phyloP scores from a whole-genome alignment of 108 stramenopile species.

The Cylindrotheca fusiformis region DNA sequence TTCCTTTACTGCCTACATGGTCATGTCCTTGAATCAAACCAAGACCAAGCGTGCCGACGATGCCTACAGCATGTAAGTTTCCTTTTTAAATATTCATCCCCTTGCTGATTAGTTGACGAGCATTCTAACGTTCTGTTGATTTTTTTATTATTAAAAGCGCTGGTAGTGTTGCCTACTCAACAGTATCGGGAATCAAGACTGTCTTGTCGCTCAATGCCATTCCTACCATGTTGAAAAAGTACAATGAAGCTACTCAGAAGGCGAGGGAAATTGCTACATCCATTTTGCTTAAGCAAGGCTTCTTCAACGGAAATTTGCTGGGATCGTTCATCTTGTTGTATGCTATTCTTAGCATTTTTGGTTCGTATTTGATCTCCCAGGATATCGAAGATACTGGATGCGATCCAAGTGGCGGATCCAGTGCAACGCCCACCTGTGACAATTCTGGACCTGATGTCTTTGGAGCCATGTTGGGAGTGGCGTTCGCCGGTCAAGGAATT shows the following conservation, averaged over 20 bases:
- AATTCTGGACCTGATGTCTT: slow-evolving; percentile 52
- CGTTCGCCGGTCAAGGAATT: slow-evolving; percentile 62
- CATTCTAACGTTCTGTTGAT: too few relatives aligned
- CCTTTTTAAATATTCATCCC: too few relatives aligned
- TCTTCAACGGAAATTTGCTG: slow-evolving; percentile 60
- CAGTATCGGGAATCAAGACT: slow-evolving; percentile 46
- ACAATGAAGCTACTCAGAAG: slow-evolving; percentile 44
- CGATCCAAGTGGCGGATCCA: too few relatives aligned
- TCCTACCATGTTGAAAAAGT: slow-evolving; percentile 32
- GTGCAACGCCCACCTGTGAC: slow-evolving; percentile 29
- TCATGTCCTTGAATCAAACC: slow-evolving; percentile 60
- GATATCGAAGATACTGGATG: slow-evolving; percentile 43
- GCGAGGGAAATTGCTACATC: slow-evolving; percentile 40
- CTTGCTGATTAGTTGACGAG: too few relatives aligned
- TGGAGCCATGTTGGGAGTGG: slow-evolving; percentile 71
- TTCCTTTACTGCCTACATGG: slow-evolving; percentile 32
- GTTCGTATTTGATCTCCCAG: slow-evolving; percentile 45
- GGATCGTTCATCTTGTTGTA: slow-evolving; percentile 63
- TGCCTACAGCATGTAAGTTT: too few relatives aligned
- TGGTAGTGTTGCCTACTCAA: too few relatives aligned
- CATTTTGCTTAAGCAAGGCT: slow-evolving; percentile 41
- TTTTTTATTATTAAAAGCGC: too few relatives aligned
- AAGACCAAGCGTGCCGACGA: slow-evolving; percentile 16
- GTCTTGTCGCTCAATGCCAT: slow-evolving; percentile 47
- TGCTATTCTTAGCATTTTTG: slow-evolving; percentile 40